Conservation (phyloP, 495 filamentous ascomycete species). For the Penicillium fimorum region DNA sequence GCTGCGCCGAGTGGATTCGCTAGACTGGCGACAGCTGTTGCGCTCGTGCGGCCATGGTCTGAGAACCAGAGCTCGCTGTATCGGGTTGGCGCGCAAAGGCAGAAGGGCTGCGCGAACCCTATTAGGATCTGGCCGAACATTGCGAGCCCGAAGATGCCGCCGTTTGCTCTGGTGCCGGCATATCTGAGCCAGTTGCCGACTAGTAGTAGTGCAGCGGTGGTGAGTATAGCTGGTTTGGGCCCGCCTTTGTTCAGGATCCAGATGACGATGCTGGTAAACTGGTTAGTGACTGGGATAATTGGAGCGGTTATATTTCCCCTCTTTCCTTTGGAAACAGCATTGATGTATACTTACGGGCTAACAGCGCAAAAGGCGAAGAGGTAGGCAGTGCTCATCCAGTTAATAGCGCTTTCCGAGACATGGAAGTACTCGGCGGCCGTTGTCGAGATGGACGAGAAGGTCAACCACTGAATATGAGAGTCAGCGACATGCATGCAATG, state of each 20-base stretch:
- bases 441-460: constrained; percentile 81
- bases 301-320: neutral
- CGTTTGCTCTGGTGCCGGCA: constrained; percentile 63
- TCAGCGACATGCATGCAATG: constrained; percentile 5
- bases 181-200: constrained; percentile 93
- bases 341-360: constrained; percentile 57
- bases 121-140: constrained; percentile 96
- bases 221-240: constrained; percentile 75
- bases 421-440: constrained; percentile 73
- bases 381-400: constrained; percentile 88
- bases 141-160: constrained; percentile 68
- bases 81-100: constrained; percentile 81
- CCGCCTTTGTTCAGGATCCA: constrained; percentile 76
- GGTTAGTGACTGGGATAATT: neutral
- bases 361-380: constrained; percentile 77
- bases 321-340: neutral
- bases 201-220: constrained; percentile 67
- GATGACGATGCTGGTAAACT: constrained; percentile 55
- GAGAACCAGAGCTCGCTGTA: constrained; percentile 97
- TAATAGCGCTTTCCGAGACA: constrained; percentile 73
- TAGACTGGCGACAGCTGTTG: constrained; percentile 80
- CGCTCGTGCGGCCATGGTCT: constrained; percentile 74
- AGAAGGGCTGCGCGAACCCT: constrained; percentile 88
- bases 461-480: constrained; percentile 68
- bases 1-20: constrained; percentile 89